A percentile compares a stretch with the other conserved stretches of the same genome.
phyloP scores from a whole-genome alignment of 441 rosid species.

The Pelargonium cotyledonis region DNA sequence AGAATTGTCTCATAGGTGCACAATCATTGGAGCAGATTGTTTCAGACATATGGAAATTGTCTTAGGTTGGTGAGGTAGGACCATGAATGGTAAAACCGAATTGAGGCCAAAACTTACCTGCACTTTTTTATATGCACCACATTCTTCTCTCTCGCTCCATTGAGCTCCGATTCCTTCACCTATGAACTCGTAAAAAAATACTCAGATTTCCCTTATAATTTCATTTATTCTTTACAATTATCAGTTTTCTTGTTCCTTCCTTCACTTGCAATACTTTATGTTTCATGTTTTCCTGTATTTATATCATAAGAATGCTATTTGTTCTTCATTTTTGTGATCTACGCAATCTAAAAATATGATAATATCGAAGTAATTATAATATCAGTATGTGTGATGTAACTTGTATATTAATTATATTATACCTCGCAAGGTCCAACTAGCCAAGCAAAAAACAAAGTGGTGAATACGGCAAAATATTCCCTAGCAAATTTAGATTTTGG shows the following conservation, averaged over 20 bases:
- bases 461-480: slow-evolving; percentile 75
- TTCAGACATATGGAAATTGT: slow-evolving; percentile 27
- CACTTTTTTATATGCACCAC: slow-evolving; percentile 78
- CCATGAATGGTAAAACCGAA: slow-evolving; percentile 16
- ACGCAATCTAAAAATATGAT: too few relatives aligned
- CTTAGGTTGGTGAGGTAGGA: slow-evolving; percentile 34
- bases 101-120: slow-evolving; percentile 46
- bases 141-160: slow-evolving; percentile 72
- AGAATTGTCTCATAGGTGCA: slow-evolving; percentile 23
- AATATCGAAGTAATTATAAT: too few relatives aligned
- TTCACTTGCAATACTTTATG: too few relatives aligned
- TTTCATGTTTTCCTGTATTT: too few relatives aligned
- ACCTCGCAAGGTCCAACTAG: slow-evolving; percentile 84
- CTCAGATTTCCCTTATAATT: not conserved
- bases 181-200: slow-evolving; percentile 18
- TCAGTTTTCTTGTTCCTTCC: too few relatives aligned
- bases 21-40: slow-evolving; percentile 38
- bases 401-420: not conserved
- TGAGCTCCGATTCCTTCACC: slow-evolving; percentile 76
- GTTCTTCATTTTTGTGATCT: too few relatives aligned
- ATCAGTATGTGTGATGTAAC: too few relatives aligned
- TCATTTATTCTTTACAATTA: not conserved
- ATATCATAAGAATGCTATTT: too few relatives aligned
- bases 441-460: slow-evolving; percentile 78
- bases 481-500: slow-evolving; percentile 61